Evolutionary conservation across 1,139 yeast species (phyloP).

Genomic region (Lodderomyces oxycetoniae): DNA sequence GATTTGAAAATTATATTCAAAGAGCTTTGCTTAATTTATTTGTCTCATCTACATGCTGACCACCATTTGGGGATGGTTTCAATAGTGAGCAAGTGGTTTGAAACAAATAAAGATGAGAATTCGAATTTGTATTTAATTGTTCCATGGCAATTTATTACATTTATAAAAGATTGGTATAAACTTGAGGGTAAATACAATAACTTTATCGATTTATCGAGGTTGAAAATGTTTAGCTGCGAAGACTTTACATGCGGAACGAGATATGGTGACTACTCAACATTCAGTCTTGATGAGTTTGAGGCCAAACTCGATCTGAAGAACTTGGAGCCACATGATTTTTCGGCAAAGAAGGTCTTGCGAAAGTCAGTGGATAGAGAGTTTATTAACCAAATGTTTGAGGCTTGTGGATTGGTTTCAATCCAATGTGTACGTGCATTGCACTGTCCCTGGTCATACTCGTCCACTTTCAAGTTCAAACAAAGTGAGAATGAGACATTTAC

Average conservation of each 20-base stretch:
- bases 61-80: conserved; percentile 86
- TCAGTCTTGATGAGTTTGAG: conserved; percentile 32
- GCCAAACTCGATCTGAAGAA: conserved; percentile 19
- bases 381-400: conserved; percentile 21
- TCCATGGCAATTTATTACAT: conserved; percentile 72
- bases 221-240: conserved; percentile 64
- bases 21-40: conserved; percentile 61
- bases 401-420: conserved; percentile 32
- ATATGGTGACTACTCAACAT: conserved; percentile 25
- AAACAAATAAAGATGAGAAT: conserved; percentile 20
- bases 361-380: conserved; percentile 14
- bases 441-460: conserved; percentile 80
- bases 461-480: conserved; percentile 46
- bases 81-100: conserved; percentile 65
- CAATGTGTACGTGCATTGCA: conserved; percentile 75
- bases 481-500: conserved; percentile 42
- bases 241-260: conserved; percentile 36
- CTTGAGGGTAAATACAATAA: conserved; percentile 39
- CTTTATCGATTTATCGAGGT: conserved; percentile 35
- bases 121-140: conserved; percentile 51
- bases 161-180: conserved; percentile 65
- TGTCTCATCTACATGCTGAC: conserved; percentile 95
- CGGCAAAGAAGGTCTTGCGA: conserved; percentile 19
- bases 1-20: conserved; percentile 29
- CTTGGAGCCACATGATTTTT: conserved; percentile 13